Conservation (phyloP, 371 early-diverging fungal species). For the Polyrhizophydium stewartii region DNA sequence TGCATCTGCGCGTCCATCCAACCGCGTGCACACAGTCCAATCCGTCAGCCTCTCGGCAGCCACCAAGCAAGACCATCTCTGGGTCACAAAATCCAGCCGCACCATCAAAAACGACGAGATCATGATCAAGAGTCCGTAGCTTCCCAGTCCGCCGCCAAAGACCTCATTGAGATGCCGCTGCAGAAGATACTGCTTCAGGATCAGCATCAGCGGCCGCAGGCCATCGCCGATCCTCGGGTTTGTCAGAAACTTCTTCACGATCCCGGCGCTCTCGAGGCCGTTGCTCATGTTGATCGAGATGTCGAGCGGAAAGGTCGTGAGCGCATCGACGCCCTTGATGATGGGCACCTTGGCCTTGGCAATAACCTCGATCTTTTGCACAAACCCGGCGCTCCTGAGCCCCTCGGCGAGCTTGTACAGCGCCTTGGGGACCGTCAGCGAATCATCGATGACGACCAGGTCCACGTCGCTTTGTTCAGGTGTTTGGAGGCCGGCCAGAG, state of each 20-base stretch:
- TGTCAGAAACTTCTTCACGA: slow-evolving; percentile 53
- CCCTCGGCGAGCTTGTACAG: slow-evolving; percentile 13
- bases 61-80: neutral
- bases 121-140: slow-evolving; percentile 85
- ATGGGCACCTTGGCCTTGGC: slow-evolving; percentile 69
- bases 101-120: slow-evolving; percentile 80
- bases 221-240: slow-evolving; percentile 46
- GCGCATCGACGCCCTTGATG: slow-evolving; percentile 75
- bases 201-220: slow-evolving; percentile 62
- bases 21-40: neutral
- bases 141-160: slow-evolving; percentile 88
- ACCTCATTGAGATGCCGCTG: slow-evolving; percentile 82
- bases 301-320: slow-evolving; percentile 76
- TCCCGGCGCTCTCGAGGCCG: slow-evolving; percentile 62
- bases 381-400: slow-evolving; percentile 14
- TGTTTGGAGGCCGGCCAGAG: no score
- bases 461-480: slow-evolving; percentile 66
- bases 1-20: slow-evolving; percentile 54
- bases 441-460: slow-evolving; percentile 49
- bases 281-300: slow-evolving; percentile 70
- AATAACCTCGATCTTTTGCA: slow-evolving; percentile 43
- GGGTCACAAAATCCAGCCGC: neutral
- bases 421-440: slow-evolving; percentile 6
- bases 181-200: slow-evolving; percentile 80
- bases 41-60: neutral